A percentile compares a stretch with the other conserved stretches of the same genome.
These are phyloP conservation scores for Sporobolomyces pararoseus DNA, from an alignment of 768 basidiomycete genomes.

Conservation along the genomic window DNA sequence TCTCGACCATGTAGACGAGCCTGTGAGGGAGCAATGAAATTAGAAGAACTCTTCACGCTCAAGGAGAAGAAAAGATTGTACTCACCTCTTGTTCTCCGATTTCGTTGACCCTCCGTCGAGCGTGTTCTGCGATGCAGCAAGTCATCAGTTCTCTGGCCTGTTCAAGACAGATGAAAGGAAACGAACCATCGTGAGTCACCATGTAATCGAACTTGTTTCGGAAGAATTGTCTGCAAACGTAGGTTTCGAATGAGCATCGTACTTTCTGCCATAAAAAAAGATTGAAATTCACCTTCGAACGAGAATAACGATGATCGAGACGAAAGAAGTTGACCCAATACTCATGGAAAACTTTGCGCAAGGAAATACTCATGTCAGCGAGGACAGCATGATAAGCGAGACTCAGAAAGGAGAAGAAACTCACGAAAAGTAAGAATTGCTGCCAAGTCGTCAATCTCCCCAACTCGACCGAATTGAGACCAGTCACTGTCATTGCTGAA, in stretches of 20 bases:
- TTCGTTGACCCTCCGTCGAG: conserved; percentile 27
- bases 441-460: conserved; percentile 47
- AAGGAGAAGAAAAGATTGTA: too few species aligned
- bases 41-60: too few species aligned
- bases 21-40: not conserved
- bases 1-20: conserved; percentile 15
- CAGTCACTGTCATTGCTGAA: conserved; percentile 70
- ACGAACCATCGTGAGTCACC: conserved; percentile 29
- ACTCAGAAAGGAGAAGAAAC: conserved; percentile 5
- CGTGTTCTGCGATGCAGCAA: conserved; percentile 7
- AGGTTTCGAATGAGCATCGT: too few species aligned
- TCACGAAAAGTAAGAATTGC: conserved; percentile 55
- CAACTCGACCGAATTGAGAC: conserved; percentile 46
- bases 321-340: conserved; percentile 57
- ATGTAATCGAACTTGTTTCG: conserved; percentile 60
- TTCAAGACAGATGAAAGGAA: not conserved
- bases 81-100: conserved; percentile 35
- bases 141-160: not conserved
- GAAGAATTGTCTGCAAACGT: conserved; percentile 60
- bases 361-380: not conserved
- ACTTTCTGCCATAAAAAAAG: too few species aligned
- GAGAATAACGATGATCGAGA: conserved; percentile 80
- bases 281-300: conserved; percentile 60
- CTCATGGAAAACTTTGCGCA: conserved; percentile 22
- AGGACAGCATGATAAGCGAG: conserved; percentile 4